Evolutionary conservation across 148 eudicot genomes (phyloP), one percentile per base, ranked within the genome.

Genomic region (Linanthus parryae): DNA sequence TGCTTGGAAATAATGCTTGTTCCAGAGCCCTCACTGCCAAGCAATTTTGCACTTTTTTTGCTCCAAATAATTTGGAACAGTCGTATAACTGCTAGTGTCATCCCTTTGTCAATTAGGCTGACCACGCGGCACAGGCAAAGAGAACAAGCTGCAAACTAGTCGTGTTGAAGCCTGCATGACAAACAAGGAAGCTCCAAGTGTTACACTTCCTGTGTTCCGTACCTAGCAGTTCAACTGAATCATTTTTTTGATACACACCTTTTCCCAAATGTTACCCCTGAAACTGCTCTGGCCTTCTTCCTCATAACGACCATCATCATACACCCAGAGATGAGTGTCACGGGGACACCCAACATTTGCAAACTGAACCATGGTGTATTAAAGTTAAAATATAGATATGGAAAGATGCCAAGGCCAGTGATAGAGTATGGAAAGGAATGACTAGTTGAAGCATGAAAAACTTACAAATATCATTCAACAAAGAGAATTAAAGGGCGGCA

Each of bases 281-380:
- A 89, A 85, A 70, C 80, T 85, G 67, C 85, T 89, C 70, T 89
- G 95, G 44, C 97, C 97, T 78, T 89, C 97, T 64, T 89, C 97
- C 81, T 89, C 97, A 57, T 89, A 89, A 21, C 95, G 95, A 37
- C 97, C 97, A 73, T 89, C 97, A 61, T 85, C 97, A 62, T 89
- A 89, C 25, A 89, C 97, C 97, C 97, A 89, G 65, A 85, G 85
- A 76, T 89, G 97, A 58, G 95, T 85, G 65, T 82, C 97, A 62
- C 97, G 95, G 24, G 95, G 97, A 31, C 97, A 89, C 62, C 85
- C 95, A 49, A 89, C 97, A 20, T 77, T 82, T 5, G 95, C 97
- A 50, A 89, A 71, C 97, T 89, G 79, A 42, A 60, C 58, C 34
- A 57, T 34, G 42, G 23, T 19, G 11, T 9, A 5, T 17, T 22